These are phyloP conservation scores for Lagenidium sp. DNA, from an alignment of 352 stramenopile genomes.

Conservation along the genomic window DNA sequence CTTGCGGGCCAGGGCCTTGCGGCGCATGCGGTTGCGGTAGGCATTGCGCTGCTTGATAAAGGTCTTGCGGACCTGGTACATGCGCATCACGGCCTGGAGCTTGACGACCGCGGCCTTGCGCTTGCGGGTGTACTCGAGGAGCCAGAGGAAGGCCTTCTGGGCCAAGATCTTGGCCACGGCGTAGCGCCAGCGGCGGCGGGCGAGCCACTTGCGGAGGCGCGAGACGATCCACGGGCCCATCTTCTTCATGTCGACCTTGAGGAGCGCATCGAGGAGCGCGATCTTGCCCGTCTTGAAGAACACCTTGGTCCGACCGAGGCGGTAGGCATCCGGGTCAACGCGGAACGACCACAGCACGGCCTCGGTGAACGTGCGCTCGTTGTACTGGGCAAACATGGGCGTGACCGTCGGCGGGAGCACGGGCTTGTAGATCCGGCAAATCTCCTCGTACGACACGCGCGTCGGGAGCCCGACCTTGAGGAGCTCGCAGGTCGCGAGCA, in stretches of 20 bases:
- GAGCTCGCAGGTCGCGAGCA: slow-evolving; percentile 86
- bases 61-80: slow-evolving; percentile 80
- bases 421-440: slow-evolving; percentile 83
- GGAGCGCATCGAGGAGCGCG: slow-evolving; percentile 72
- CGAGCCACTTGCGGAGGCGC: slow-evolving; percentile 78
- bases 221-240: slow-evolving; percentile 84
- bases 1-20: slow-evolving; percentile 60
- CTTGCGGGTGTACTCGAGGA: slow-evolving; percentile 64
- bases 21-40: slow-evolving; percentile 51
- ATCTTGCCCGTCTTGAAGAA: slow-evolving; percentile 93
- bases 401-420: slow-evolving; percentile 62
- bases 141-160: slow-evolving; percentile 73
- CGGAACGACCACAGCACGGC: slow-evolving; percentile 88
- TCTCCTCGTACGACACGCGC: slow-evolving; percentile 85
- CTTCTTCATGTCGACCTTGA: slow-evolving; percentile 88
- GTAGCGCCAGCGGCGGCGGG: slow-evolving; percentile 77
- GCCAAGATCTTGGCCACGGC: slow-evolving; percentile 77
- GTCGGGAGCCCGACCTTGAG: slow-evolving; percentile 89
- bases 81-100: slow-evolving; percentile 80
- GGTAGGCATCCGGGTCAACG: slow-evolving; percentile 79
- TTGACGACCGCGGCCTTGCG: slow-evolving; percentile 72
- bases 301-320: slow-evolving; percentile 82
- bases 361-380: slow-evolving; percentile 80
- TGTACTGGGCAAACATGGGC: slow-evolving; percentile 77
- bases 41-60: slow-evolving; percentile 63